Percentiles rank a stretch among this genome's conserved stretches.
Conservation (phyloP, 306 rosid genomes). For the Corylus heterophylla region DNA sequence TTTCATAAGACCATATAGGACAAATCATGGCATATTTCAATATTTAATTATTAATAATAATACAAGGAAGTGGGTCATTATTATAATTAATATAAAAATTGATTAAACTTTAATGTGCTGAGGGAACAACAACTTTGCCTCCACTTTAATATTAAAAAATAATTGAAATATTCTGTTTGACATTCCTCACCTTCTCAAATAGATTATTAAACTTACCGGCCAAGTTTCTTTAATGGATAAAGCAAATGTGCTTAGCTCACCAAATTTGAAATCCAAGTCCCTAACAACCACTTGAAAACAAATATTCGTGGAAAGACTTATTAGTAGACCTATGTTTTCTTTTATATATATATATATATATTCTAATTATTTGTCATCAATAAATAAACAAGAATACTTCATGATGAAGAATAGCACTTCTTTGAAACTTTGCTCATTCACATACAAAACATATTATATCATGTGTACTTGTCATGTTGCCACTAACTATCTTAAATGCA, state of each 20-base stretch:
- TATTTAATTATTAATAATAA: neutral
- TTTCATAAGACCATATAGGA: neutral
- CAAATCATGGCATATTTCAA: neutral
- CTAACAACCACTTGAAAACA: slow-evolving; percentile 5
- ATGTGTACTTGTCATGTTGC: neutral
- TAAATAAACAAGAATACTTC: slow-evolving; percentile 1
- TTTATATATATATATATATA: neutral
- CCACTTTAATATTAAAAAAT: neutral
- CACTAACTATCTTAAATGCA: neutral
- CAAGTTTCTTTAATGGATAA: slow-evolving; percentile 20
- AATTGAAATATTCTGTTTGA: slow-evolving; percentile 12
- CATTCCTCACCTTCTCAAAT: slow-evolving; percentile 20
- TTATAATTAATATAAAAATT: neutral
- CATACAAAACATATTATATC: neutral
- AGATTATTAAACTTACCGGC: neutral
- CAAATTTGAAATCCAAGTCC: slow-evolving; percentile 24
- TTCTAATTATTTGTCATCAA: neutral
- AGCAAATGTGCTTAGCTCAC: slow-evolving; percentile 31
- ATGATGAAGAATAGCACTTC: slow-evolving; percentile 26
- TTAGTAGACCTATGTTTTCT: neutral
- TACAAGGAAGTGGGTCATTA: neutral
- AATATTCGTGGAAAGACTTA: neutral
- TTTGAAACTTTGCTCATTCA: slow-evolving; percentile 8
- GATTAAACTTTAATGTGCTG: neutral
- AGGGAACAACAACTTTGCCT: neutral